Conservation (phyloP, 345 rosid species). For the Lumnitzera racemosa region DNA sequence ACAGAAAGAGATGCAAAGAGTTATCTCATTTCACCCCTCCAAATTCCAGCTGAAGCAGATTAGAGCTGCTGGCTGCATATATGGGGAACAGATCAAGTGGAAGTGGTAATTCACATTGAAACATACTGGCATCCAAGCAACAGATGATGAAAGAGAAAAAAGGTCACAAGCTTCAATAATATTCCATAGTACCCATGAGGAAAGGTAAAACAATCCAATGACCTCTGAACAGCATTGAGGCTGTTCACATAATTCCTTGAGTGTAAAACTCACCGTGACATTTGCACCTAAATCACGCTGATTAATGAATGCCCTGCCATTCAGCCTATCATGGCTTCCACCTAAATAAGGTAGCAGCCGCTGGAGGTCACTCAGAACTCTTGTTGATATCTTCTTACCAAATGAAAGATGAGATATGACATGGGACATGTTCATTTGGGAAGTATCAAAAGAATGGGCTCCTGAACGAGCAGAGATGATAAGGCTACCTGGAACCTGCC, state of each 20-base stretch:
- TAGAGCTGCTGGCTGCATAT: too few species aligned
- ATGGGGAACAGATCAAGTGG: too few species aligned
- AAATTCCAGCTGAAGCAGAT: too few species aligned
- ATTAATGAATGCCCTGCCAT: conserved; percentile 76
- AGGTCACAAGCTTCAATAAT: too few species aligned
- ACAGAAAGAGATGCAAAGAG: too few species aligned
- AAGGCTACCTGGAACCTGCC: conserved; percentile 96
- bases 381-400: conserved; percentile 60
- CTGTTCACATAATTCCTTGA: conserved; percentile 3
- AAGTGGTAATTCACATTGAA: too few species aligned
- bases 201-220: neutral
- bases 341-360: conserved; percentile 76
- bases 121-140: too few species aligned
- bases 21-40: too few species aligned
- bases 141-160: too few species aligned
- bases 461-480: conserved; percentile 82
- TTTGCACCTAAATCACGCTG: conserved; percentile 70
- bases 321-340: conserved; percentile 68
- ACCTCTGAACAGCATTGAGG: neutral
- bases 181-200: too few species aligned
- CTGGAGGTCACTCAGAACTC: conserved; percentile 51
- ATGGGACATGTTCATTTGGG: conserved; percentile 95
- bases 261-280: conserved; percentile 72
- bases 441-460: conserved; percentile 87
- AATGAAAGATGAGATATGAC: conserved; percentile 83